phyloP scores from a whole-genome alignment of 352 stramenopile species.

The Aphanomyces cochlioides region DNA sequence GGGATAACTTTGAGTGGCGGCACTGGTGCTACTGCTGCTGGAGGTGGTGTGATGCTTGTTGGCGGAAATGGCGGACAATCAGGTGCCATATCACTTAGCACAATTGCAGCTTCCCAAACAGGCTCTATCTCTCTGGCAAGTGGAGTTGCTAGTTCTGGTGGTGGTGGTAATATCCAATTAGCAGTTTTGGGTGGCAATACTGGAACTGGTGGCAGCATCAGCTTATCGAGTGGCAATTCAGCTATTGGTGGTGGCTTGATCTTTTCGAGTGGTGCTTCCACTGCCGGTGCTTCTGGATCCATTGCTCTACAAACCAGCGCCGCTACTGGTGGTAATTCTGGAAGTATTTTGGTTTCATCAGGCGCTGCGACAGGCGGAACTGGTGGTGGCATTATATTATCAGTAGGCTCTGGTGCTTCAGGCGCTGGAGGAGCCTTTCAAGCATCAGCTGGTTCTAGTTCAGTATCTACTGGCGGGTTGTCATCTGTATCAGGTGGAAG shows the following conservation, averaged over 20 bases:
- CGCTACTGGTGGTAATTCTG: conserved; percentile 12
- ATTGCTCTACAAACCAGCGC: conserved; percentile 20
- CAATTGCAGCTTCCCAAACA: neutral
- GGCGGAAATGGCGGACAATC: conserved; percentile 4
- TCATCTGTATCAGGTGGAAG: neutral
- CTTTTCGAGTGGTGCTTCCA: conserved; percentile 4
- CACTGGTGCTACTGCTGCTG: conserved; percentile 2
- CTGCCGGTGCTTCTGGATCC: conserved; percentile 7
- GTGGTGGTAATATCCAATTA: conserved; percentile 5
- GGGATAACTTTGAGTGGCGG: conserved; percentile 14
- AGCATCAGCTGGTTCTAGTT: neutral
- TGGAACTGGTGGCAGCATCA: conserved; percentile 59
- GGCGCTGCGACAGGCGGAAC: conserved; percentile 5
- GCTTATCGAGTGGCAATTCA: conserved; percentile 60
- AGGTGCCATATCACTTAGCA: conserved; percentile 12
- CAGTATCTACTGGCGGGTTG: conserved; percentile 5
- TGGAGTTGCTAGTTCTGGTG: neutral
- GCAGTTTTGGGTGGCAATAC: conserved; percentile 36
- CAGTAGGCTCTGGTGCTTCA: conserved; percentile 3
- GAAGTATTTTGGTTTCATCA: neutral
- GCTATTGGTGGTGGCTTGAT: conserved; percentile 43
- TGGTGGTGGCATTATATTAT: conserved; percentile 4
- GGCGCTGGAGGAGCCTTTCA: conserved; percentile 4
- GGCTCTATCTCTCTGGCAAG: neutral
- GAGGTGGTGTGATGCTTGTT: neutral